Evolutionary conservation across 495 filamentous ascomycete species (phyloP).

Genomic region (Podospora pseudocomata): DNA sequence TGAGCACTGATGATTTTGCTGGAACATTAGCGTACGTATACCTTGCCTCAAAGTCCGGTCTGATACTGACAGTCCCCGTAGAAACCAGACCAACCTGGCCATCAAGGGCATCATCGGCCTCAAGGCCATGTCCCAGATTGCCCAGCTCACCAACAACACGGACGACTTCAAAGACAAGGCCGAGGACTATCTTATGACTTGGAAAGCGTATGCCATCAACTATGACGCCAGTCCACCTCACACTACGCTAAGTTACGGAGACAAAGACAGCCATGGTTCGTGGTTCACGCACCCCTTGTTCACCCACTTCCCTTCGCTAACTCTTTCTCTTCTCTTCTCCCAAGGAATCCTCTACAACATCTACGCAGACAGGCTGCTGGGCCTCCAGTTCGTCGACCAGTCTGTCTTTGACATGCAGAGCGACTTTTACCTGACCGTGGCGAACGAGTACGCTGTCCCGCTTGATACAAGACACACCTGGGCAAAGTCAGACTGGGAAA

Average conservation of each 20-base stretch:
- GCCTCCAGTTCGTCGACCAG: slow-evolving; percentile 64
- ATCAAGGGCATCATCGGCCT: slow-evolving; percentile 96
- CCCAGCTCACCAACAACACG: slow-evolving; percentile 57
- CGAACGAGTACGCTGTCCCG: slow-evolving; percentile 70
- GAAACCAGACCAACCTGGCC: slow-evolving; percentile 88
- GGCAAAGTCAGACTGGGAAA: slow-evolving; percentile 86
- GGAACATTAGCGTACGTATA: slow-evolving; percentile 59
- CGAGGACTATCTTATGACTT: slow-evolving; percentile 67
- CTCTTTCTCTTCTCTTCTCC: no score
- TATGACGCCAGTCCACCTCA: slow-evolving; percentile 61
- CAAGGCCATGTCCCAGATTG: slow-evolving; percentile 80
- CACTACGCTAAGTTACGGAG: slow-evolving; percentile 62
- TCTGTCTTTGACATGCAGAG: slow-evolving; percentile 76
- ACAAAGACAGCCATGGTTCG: slow-evolving; percentile 39
- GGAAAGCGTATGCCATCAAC: slow-evolving; percentile 71
- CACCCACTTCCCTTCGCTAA: no score
- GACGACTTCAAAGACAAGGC: slow-evolving; percentile 65
- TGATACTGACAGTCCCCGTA: slow-evolving; percentile 10
- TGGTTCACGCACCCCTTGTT: no score
- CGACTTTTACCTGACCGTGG: slow-evolving; percentile 72
- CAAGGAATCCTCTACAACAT: slow-evolving; percentile 79
- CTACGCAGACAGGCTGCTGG: slow-evolving; percentile 72
- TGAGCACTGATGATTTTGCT: slow-evolving; percentile 92
- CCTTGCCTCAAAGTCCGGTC: background rate
- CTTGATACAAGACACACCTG: slow-evolving; percentile 81